Base-by-base conservation (phyloP, 495 filamentous ascomycete genomes). In the Clavariopsis aquatica region DNA sequence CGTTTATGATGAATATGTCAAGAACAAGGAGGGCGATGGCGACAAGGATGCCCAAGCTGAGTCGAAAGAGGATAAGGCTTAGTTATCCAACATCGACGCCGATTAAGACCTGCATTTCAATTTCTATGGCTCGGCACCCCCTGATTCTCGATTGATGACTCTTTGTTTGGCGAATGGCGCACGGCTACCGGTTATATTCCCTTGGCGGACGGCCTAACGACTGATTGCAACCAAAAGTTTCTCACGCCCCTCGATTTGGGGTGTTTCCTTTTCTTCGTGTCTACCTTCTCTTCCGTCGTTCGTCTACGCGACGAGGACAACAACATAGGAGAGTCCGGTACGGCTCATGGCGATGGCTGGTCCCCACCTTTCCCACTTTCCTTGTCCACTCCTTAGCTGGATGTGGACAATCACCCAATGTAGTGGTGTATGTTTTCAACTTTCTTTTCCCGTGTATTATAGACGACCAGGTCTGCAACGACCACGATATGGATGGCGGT, bases 1-100 rank as follows among this genome's bases (percentile, higher is more conserved):
- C 64, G 94, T 99, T 64, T 99, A 97, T 76, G 91, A 99, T 71
- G 95, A 98, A 75, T 99, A 99, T 73, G 87, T 97, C 77, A 97
- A 97, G 85, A 87, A 84, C 75, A 86, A 89, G 73, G 71, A 74
- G 23, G 63, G 60, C 41, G 78, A 81, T 51, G 76, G 54, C 27
- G 53, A 65, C n/a, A 56, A 69, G 46, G 70, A 73, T 45, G 13
- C 53, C 27, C 58, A 59, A 29, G 69, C 57, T 13, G 65, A 68
- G 8, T 22, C 56, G 26, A 68, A 68, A 52, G 69, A 68, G 17
- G 65, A 71, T 28, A 71, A 71, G 57, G 69, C 69, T 49, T 71
- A 71, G 4, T 22, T 55, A 8, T 26, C 10, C 26, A 47, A 13
- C 47, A 24, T 47, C 19, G 23, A 36, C 36, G 47, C 52, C 43